A percentile compares a stretch with the other conserved stretches of the same genome.
phyloP scores from a whole-genome alignment of 352 stramenopile genomes.

The Nannochloropsis limnetica region DNA sequence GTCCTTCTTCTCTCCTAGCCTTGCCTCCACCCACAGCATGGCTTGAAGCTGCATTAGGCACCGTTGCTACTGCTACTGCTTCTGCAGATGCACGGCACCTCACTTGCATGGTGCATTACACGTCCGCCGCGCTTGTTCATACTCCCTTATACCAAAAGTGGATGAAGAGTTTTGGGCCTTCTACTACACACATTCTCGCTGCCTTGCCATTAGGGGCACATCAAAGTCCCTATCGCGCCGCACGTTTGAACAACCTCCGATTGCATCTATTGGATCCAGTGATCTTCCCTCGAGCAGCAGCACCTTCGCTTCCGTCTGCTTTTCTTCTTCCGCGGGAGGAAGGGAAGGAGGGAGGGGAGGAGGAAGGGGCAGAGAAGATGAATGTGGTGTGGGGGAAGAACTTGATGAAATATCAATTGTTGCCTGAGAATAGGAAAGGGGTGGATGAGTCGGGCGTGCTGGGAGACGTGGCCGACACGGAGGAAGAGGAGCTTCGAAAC shows the following conservation, averaged over 20 bases:
- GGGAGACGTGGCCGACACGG: not conserved
- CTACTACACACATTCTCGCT: not conserved
- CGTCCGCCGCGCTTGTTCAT: not conserved
- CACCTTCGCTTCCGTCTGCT: not conserved
- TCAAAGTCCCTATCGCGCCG: not conserved
- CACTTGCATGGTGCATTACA: constrained; percentile 27
- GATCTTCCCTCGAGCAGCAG: not conserved
- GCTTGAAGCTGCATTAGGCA: not conserved
- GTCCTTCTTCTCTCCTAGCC: not conserved
- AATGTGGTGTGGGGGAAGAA: constrained; percentile 39
- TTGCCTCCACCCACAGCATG: not conserved
- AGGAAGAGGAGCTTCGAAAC: not conserved
- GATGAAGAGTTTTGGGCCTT: constrained; percentile 21
- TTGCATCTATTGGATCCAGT: constrained; percentile 22
- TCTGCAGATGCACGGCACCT: not conserved
- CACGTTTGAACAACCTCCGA: not conserved
- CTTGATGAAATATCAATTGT: constrained; percentile 35
- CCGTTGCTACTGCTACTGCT: not conserved
- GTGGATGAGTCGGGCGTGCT: constrained; percentile 21
- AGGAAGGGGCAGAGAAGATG: constrained; percentile 23
- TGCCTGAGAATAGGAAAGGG: constrained; percentile 34
- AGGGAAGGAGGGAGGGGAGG: not conserved
- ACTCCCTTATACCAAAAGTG: not conserved
- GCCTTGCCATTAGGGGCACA: not conserved
- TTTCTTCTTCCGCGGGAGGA: not conserved